These are phyloP conservation scores for Blastomyces percursus DNA, from an alignment of 2,329 filamentous ascomycete species.

Conservation along the genomic window DNA sequence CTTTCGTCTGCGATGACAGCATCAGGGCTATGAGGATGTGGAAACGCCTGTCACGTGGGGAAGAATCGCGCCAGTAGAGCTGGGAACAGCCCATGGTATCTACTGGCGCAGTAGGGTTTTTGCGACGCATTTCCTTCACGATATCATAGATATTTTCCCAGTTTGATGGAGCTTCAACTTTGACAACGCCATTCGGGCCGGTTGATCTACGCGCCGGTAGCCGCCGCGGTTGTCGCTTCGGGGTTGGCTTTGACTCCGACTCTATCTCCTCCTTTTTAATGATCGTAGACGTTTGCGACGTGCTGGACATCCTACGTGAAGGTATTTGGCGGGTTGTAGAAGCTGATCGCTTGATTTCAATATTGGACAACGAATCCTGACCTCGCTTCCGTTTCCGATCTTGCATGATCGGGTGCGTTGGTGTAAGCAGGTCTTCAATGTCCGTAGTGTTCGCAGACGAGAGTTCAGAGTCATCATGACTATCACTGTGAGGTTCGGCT, in stretches of 20 bases:
- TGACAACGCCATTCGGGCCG: conserved; percentile 26
- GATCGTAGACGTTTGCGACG: neutral
- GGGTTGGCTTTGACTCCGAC: conserved; percentile 14
- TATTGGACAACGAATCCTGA: neutral
- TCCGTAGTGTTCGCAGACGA: conserved; percentile 35
- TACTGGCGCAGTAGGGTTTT: conserved; percentile 62
- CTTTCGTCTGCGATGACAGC: conserved; percentile 87
- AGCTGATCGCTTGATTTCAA: neutral
- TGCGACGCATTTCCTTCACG: conserved; percentile 66
- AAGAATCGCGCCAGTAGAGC: conserved; percentile 33
- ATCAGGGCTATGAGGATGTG: conserved; percentile 82
- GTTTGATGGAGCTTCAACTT: conserved; percentile 54
- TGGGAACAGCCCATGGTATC: conserved; percentile 90
- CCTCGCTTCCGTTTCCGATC: conserved; percentile 40
- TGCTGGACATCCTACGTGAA: neutral
- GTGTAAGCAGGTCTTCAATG: conserved; percentile 47
- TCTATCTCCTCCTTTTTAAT: neutral
- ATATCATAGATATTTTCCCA: conserved; percentile 75
- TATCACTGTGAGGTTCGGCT: conserved; percentile 25
- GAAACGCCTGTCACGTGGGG: conserved; percentile 54
- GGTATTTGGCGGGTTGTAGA: conserved; percentile 11
- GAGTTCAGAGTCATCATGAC: conserved; percentile 23
- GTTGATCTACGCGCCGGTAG: conserved; percentile 32
- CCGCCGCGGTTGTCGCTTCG: conserved; percentile 28
- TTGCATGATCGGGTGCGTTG: conserved; percentile 21